Percentiles rank a stretch among this genome's conserved stretches.
Evolutionary conservation across 2,329 filamentous ascomycete genomes (phyloP).

Genomic region (Colletotrichum shisoi): DNA sequence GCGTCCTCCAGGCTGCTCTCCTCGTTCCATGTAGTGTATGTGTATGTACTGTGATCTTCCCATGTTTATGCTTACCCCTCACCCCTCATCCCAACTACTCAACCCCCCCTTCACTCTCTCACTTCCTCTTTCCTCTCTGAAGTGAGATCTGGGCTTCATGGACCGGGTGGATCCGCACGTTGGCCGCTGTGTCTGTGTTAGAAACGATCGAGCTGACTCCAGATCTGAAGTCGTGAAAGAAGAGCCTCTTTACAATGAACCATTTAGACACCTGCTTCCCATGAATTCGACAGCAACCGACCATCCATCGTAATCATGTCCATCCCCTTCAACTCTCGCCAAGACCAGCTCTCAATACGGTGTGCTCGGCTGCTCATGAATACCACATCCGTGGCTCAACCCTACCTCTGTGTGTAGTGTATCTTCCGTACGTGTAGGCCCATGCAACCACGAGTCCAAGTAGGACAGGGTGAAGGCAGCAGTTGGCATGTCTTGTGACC

Average conservation of each 20-base stretch:
- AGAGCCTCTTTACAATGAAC: too few species aligned
- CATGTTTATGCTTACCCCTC: too few species aligned
- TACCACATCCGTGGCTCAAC: background rate
- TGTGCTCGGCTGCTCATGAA: slow-evolving; percentile 6
- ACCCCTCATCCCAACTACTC: too few species aligned
- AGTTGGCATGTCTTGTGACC: slow-evolving; percentile 12
- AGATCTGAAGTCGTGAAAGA: too few species aligned
- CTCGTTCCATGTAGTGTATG: too few species aligned
- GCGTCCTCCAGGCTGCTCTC: too few species aligned
- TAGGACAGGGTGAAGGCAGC: slow-evolving; percentile 11
- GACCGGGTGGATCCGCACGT: background rate
- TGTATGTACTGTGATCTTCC: too few species aligned
- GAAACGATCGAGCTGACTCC: too few species aligned
- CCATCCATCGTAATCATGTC: background rate
- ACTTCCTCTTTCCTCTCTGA: background rate
- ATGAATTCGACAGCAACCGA: too few species aligned
- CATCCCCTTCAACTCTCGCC: background rate
- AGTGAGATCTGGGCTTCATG: slow-evolving; percentile 13
- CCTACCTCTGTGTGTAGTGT: background rate
- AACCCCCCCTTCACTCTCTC: background rate
- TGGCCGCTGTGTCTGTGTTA: background rate
- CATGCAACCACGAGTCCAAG: slow-evolving; percentile 12
- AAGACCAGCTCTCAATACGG: background rate
- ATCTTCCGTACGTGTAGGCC: too few species aligned
- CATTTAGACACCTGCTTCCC: too few species aligned